Evolutionary conservation across 108 stramenopile genomes (phyloP).

Genomic region (Seminavis robusta): DNA sequence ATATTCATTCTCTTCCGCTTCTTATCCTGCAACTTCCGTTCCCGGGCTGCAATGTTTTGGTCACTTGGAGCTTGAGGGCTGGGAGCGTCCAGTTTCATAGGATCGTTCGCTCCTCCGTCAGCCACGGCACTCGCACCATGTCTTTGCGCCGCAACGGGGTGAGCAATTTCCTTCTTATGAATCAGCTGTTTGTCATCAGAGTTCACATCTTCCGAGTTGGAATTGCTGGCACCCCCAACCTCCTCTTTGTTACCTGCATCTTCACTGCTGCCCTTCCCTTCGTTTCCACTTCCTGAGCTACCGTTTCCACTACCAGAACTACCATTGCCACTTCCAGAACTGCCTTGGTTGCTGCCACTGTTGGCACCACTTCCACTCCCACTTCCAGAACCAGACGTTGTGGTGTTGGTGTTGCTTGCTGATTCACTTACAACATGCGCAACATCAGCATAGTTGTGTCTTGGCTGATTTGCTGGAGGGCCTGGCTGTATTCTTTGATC

Average conservation of each 20-base stretch:
- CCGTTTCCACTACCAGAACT: constrained; percentile 43
- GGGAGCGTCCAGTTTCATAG: neutral
- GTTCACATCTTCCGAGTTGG: constrained; percentile 12
- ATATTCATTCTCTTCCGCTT: constrained; percentile 70
- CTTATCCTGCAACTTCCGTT: constrained; percentile 54
- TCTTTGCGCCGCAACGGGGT: neutral
- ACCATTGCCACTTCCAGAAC: constrained; percentile 24
- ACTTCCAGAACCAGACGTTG: constrained; percentile 36
- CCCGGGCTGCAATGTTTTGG: constrained; percentile 17
- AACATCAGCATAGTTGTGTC: constrained; percentile 13
- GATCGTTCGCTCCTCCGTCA: neutral
- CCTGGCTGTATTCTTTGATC: constrained; percentile 8
- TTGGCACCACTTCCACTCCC: constrained; percentile 23
- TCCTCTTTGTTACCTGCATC: constrained; percentile 18
- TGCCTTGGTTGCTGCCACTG: constrained; percentile 37
- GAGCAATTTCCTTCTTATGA: neutral
- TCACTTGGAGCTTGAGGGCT: neutral
- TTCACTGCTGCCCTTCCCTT: constrained; percentile 33
- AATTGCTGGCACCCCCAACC: constrained; percentile 13
- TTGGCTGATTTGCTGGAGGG: neutral
- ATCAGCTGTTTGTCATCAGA: constrained; percentile 11
- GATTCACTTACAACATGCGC: constrained; percentile 7
- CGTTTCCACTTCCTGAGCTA: constrained; percentile 35
- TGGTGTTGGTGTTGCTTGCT: constrained; percentile 13
- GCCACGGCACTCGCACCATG: neutral